Base-by-base conservation (phyloP, 768 basidiomycete species). In the Boletus patriciae region DNA sequence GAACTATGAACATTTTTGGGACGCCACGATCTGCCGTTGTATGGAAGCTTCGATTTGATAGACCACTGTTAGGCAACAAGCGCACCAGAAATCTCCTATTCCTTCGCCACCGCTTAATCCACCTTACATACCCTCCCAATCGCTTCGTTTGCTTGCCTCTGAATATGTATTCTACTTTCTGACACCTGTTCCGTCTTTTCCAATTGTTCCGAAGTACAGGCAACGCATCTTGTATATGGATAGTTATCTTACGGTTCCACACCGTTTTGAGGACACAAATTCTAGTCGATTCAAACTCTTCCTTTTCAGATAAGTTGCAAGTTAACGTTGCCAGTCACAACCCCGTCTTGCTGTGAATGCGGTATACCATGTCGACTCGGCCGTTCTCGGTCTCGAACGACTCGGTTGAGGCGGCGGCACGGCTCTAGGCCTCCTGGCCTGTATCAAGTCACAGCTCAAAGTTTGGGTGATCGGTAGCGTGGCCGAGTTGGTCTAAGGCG, bases 401-500 rank as follows among this genome's bases (percentile, higher is more conserved):
- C n/a, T n/a, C n/a, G n/a, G n/a, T n/a, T n/a, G 25, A 25, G 4
- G 25, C 25, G 25, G 25, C 25, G 25, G 25, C 25, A 25, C 25
- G 25, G 25, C 25, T 25, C 25, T 25, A 25, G 25, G 25, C 25
- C 25, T 25, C 25, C 25, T 25, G 25, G 4, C 25, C 21, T 45
- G 23, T 36, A 53, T 51, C 0, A 11, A 10, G 15, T 12, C 33
- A 49, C 50, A 43, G 19, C 0, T 1, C 8, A 4, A 42, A 1
- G 0, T 1, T 0, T 53, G 59, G 60, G 36, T 56, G 71, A 65
- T 75, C 60, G 79, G 79, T 78, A 84, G 83, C 81, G 84, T 89
- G 87, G 85, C 87, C 87, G 87, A 89, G 87, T 87, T 76, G 87
- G 86, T 88, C 86, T 88, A 89, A 88, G 87, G 87, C 85, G 87